phyloP scores from a whole-genome alignment of 768 basidiomycete genomes.

The Phallus indusiatus region DNA sequence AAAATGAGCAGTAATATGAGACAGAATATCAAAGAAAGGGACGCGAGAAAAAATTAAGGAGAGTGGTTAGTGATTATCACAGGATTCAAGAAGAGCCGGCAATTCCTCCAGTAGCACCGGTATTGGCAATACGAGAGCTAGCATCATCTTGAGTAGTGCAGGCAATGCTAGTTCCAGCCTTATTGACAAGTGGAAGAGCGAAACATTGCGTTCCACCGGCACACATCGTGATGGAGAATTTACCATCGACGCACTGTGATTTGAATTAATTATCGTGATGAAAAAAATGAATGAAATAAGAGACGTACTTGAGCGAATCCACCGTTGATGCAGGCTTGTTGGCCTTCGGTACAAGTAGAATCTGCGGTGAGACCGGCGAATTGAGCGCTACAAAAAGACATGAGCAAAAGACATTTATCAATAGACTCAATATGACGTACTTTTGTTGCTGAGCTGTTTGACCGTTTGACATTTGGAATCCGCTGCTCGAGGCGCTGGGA shows the following conservation, averaged over 20 bases:
- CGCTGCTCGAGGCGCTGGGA: constrained; percentile 15
- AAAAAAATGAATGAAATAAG: too few species aligned
- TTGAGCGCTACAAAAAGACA: constrained; percentile 19
- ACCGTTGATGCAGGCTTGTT: constrained; percentile 37
- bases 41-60: too few species aligned
- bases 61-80: too few species aligned
- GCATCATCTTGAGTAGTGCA: constrained; percentile 43
- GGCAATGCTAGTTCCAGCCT: constrained; percentile 30
- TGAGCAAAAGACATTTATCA: background rate
- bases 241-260: constrained; percentile 31
- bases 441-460: background rate
- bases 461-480: background rate
- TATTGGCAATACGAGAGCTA: constrained; percentile 27
- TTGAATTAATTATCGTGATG: too few species aligned
- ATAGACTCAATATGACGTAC: background rate
- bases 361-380: constrained; percentile 20
- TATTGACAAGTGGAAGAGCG: constrained; percentile 34
- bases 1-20: too few species aligned
- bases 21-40: too few species aligned
- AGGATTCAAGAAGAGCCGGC: constrained; percentile 16
- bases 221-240: constrained; percentile 34
- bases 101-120: constrained; percentile 37
- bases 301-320: constrained; percentile 35
- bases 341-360: constrained; percentile 9
- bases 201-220: constrained; percentile 32